These are phyloP conservation scores for Kodamaea sp. DNA, from an alignment of 1,139 yeast genomes.

Conservation along the genomic window DNA sequence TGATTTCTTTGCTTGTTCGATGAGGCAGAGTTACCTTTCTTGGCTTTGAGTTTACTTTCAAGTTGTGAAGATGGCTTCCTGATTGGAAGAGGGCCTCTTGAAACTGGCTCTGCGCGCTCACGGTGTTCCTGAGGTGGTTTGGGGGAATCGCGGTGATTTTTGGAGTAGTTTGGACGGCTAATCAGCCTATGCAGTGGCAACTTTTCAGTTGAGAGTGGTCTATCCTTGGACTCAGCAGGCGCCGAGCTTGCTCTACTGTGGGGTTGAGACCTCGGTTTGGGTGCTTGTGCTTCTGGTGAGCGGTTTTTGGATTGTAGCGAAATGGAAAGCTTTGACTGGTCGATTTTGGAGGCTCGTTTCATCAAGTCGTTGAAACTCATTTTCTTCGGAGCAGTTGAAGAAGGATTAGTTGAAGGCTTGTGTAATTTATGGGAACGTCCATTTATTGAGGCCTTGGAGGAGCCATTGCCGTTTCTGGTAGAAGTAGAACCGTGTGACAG, in stretches of 20 bases:
- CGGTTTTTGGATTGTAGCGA: conserved; percentile 33
- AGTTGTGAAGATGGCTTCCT: conserved; percentile 27
- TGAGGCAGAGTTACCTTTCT: conserved; percentile 7
- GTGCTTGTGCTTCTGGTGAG: conserved; percentile 26
- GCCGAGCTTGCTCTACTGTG: conserved; percentile 6
- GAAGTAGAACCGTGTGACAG: not conserved
- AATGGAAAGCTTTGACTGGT: conserved; percentile 42
- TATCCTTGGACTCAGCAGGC: conserved; percentile 5
- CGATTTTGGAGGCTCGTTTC: conserved; percentile 67
- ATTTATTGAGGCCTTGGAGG: not conserved
- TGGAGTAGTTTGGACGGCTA: not conserved
- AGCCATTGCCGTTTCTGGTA: not conserved
- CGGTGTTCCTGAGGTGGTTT: conserved; percentile 1
- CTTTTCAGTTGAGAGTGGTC: conserved; percentile 4
- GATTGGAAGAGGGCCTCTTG: conserved; percentile 27
- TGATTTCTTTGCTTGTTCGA: conserved; percentile 6
- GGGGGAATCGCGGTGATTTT: not conserved
- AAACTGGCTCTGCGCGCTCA: conserved; percentile 1
- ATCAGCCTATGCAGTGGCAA: conserved; percentile 13
- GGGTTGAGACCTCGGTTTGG: conserved; percentile 14
- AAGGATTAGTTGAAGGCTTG: not conserved
- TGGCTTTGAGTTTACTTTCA: conserved; percentile 27
- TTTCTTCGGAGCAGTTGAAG: conserved; percentile 36
- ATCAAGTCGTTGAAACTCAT: conserved; percentile 66
- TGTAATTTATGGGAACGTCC: too few species aligned